Conservation (phyloP, 176 grass and related monocot species). For the Tillandsia leiboldiana region DNA sequence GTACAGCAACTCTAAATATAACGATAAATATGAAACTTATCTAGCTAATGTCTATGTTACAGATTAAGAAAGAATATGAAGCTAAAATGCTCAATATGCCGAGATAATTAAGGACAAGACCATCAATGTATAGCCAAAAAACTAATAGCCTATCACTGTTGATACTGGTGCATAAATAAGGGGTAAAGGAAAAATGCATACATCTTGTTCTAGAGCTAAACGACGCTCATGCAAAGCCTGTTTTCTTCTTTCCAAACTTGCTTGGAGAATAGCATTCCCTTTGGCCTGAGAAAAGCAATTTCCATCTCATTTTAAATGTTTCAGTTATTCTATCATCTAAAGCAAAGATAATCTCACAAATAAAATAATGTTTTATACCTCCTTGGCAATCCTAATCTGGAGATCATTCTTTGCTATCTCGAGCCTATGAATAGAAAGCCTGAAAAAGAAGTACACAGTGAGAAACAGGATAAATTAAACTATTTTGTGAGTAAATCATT, state of each 20-base stretch:
- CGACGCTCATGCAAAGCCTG: constrained; percentile 94
- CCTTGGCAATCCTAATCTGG: constrained; percentile 85
- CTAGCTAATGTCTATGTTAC: no score
- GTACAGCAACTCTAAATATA: no score
- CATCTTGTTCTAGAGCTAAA: constrained; percentile 92
- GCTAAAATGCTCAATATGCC: not conserved
- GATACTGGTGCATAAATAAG: constrained; percentile 8
- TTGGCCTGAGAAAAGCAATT: constrained; percentile 60
- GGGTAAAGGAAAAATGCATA: constrained; percentile 40
- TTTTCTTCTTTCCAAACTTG: constrained; percentile 99
- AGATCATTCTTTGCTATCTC: constrained; percentile 91
- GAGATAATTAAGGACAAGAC: not conserved
- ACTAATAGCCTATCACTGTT: constrained; percentile 14
- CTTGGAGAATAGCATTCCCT: constrained; percentile 97
- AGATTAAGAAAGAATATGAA: no score
- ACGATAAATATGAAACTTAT: no score
- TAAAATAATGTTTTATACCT: constrained; percentile 40
- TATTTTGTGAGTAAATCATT: constrained; percentile 4
- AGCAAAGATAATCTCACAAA: not conserved
- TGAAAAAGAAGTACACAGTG: constrained; percentile 32
- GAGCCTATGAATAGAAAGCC: constrained; percentile 98
- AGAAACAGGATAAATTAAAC: not conserved
- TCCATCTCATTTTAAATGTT: not conserved
- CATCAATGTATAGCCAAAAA: not conserved
- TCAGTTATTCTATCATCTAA: not conserved